phyloP scores from a whole-genome alignment of 768 basidiomycete species.

The Pisolithus tinctorius region DNA sequence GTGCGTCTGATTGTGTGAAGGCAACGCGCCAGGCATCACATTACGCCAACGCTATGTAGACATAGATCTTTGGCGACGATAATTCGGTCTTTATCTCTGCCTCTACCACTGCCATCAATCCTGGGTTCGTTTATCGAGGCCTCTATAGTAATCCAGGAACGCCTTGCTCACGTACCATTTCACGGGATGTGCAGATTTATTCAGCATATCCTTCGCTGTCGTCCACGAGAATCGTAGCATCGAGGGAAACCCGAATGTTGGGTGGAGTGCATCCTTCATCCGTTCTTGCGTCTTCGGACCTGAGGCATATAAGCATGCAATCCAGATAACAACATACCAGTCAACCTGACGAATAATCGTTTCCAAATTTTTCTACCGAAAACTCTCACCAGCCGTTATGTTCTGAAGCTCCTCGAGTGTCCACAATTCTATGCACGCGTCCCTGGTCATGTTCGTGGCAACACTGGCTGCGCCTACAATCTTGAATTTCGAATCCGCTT shows the following conservation, averaged over 20 bases:
- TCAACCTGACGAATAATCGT: conserved; percentile 87
- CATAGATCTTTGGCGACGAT: conserved; percentile 67
- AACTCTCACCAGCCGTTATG: conserved; percentile 1
- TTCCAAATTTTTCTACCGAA: conserved; percentile 45
- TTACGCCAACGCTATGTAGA: conserved; percentile 58
- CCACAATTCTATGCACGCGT: conserved; percentile 87
- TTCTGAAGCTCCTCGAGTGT: conserved; percentile 56
- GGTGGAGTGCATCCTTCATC: conserved; percentile 69
- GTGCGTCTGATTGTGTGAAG: not conserved
- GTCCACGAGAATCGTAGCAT: conserved; percentile 94
- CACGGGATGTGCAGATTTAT: conserved; percentile 69
- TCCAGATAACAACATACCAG: not conserved
- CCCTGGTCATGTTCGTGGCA: conserved; percentile 96
- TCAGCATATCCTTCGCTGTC: conserved; percentile 79
- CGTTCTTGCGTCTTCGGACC: conserved; percentile 92
- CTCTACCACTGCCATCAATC: conserved; percentile 66
- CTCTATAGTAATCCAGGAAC: too few species aligned
- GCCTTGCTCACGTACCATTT: conserved; percentile 57
- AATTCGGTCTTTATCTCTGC: conserved; percentile 70
- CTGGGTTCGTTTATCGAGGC: conserved; percentile 31
- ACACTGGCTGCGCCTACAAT: conserved; percentile 97
- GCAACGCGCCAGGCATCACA: conserved; percentile 32
- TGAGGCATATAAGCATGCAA: conserved; percentile 19
- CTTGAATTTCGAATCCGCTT: conserved; percentile 94
- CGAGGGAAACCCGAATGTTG: conserved; percentile 88